Conservation (phyloP, 306 rosid genomes). For the Cyamopsis tetragonoloba region DNA sequence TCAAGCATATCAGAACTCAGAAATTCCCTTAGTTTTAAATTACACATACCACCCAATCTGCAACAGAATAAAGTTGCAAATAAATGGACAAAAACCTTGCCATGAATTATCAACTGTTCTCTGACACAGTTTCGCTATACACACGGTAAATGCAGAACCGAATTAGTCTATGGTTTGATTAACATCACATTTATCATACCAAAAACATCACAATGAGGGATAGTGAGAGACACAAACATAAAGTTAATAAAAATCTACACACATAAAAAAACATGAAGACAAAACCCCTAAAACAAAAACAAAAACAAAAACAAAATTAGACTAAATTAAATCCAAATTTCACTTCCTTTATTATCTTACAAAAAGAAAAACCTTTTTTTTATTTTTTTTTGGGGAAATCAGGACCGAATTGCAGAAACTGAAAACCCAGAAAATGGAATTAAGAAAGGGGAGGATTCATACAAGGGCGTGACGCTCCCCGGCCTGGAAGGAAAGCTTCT, state of each 20-base stretch:
- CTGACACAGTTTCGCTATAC: too few species aligned
- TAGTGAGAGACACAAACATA: background rate
- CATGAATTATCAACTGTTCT: background rate
- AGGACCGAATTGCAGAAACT: background rate
- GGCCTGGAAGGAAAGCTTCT: constrained; percentile 43
- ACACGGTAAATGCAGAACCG: too few species aligned
- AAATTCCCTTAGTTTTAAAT: background rate
- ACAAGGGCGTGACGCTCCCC: constrained; percentile 50
- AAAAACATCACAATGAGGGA: background rate
- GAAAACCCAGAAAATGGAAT: background rate
- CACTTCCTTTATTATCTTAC: background rate
- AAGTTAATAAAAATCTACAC: background rate
- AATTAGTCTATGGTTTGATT: too few species aligned
- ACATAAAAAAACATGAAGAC: background rate
- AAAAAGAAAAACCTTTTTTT: background rate
- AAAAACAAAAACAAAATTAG: too few species aligned
- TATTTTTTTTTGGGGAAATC: too few species aligned
- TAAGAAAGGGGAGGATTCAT: background rate
- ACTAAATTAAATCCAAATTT: background rate
- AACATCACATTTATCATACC: background rate
- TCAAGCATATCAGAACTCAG: constrained; percentile 12
- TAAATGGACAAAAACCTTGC: background rate
- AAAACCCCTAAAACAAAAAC: background rate
- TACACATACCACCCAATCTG: background rate
- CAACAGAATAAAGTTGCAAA: background rate